phyloP scores from a whole-genome alignment of 2,329 filamentous ascomycete species.

The Lachnellula suecica region DNA sequence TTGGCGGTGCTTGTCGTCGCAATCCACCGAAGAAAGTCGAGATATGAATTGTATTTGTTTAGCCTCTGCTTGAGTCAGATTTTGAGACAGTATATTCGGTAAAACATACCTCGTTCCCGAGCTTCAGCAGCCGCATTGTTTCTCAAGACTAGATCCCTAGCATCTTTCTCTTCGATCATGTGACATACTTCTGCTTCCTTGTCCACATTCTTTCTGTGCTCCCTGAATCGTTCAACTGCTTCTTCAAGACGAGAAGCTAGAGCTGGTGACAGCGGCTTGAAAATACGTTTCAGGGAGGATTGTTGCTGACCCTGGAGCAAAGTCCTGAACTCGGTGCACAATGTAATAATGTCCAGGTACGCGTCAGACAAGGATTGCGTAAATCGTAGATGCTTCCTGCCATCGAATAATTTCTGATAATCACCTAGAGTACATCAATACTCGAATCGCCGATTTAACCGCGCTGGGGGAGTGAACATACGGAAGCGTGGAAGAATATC shows the following conservation, averaged over 20 bases:
- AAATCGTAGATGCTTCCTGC: slow-evolving; percentile 13
- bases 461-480: not conserved
- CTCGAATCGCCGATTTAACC: not conserved
- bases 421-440: not conserved
- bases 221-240: slow-evolving; percentile 8
- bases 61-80: not conserved
- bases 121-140: slow-evolving; percentile 2
- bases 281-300: slow-evolving; percentile 6
- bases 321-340: slow-evolving; percentile 13
- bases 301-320: slow-evolving; percentile 8
- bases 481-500: slow-evolving; percentile 14
- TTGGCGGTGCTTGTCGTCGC: slow-evolving; percentile 4
- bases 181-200: slow-evolving; percentile 7
- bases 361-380: slow-evolving; percentile 9
- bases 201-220: slow-evolving; percentile 4
- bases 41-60: not conserved
- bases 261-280: slow-evolving; percentile 8
- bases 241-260: slow-evolving; percentile 8
- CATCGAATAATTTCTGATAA: slow-evolving; percentile 16
- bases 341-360: slow-evolving; percentile 18
- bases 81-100: not conserved
- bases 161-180: slow-evolving; percentile 11
- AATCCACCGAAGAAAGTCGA: not conserved
- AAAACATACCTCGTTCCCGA: slow-evolving; percentile 1
- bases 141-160: slow-evolving; percentile 3